These are phyloP conservation scores for Neurospora discreta DNA, from an alignment of 495 filamentous ascomycete genomes.

Conservation along the genomic window DNA sequence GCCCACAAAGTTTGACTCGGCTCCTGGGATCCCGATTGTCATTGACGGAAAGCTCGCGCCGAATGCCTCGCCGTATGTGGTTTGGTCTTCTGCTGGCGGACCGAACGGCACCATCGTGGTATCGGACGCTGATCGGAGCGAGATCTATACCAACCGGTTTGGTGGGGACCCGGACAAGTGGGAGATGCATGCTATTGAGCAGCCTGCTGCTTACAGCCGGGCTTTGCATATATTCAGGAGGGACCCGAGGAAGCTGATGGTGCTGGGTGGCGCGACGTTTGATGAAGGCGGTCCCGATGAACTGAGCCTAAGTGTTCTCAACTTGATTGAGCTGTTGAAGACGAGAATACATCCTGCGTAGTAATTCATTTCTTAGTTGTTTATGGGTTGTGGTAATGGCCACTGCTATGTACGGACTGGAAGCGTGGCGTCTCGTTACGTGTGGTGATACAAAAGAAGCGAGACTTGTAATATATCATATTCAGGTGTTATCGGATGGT, in stretches of 20 bases:
- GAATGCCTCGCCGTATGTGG: slow-evolving; percentile 42
- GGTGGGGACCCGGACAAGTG: slow-evolving; percentile 45
- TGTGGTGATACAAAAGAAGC: too few species aligned
- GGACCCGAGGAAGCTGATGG: slow-evolving; percentile 24
- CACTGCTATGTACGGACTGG: too few species aligned
- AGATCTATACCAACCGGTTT: slow-evolving; percentile 47
- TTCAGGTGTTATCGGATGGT: too few species aligned
- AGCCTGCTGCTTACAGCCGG: slow-evolving; percentile 37
- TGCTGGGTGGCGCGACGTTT: slow-evolving; percentile 16
- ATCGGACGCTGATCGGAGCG: slow-evolving; percentile 34
- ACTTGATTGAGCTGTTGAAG: background rate
- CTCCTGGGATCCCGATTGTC: slow-evolving; percentile 30
- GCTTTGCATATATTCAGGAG: slow-evolving; percentile 34
- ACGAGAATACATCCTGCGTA: background rate
- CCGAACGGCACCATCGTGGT: slow-evolving; percentile 48
- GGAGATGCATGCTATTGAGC: slow-evolving; percentile 38
- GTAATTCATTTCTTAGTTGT: background rate
- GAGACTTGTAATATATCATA: too few species aligned
- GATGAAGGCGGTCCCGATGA: slow-evolving; percentile 1
- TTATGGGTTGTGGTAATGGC: too few species aligned
- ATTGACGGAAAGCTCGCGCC: slow-evolving; percentile 40
- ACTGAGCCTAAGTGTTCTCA: background rate
- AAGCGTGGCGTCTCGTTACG: too few species aligned
- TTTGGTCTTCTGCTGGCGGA: slow-evolving; percentile 43
- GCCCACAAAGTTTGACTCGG: slow-evolving; percentile 41